phyloP scores from a whole-genome alignment of 1,284 basidiomycete species.

The Fomitopsis palustris region DNA sequence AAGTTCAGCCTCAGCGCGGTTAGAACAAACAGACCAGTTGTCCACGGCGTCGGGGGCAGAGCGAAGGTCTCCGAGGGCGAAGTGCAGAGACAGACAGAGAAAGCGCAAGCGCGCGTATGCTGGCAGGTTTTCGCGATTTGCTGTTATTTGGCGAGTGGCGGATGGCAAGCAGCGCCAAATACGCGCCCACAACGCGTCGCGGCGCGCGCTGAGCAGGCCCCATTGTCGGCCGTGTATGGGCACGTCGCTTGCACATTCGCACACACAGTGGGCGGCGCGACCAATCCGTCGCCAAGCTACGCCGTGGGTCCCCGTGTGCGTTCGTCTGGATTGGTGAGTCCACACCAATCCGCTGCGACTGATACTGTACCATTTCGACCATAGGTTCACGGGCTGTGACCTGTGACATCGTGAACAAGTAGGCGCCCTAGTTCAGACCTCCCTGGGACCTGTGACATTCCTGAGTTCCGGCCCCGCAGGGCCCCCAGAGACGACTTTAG shows the following conservation, averaged over 20 bases:
- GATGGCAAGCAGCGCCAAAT: neutral
- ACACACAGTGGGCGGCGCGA: neutral
- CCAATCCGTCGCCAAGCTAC: conserved; percentile 4
- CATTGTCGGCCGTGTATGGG: conserved; percentile 9
- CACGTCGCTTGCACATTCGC: neutral
- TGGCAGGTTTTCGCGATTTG: neutral
- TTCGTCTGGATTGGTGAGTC: conserved; percentile 1
- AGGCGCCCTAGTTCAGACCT: no score
- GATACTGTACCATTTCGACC: no score
- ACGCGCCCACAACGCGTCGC: conserved; percentile 11
- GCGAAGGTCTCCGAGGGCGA: no score
- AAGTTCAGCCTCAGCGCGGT: no score
- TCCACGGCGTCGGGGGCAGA: no score
- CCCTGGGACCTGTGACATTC: no score
- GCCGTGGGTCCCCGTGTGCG: conserved; percentile 8
- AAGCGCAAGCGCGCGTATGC: neutral
- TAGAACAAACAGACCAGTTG: no score
- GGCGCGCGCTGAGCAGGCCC: neutral
- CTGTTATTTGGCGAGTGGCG: conserved; percentile 1
- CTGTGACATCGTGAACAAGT: no score
- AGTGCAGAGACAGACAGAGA: no score
- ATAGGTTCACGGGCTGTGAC: no score
- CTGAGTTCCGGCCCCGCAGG: no score
- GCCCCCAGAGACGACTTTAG: no score
- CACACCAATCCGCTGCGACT: neutral